A percentile compares a stretch with the other conserved stretches of the same genome.
phyloP scores from a whole-genome alignment of 805 yeast species.

The Kurtzmaniella fragi region DNA sequence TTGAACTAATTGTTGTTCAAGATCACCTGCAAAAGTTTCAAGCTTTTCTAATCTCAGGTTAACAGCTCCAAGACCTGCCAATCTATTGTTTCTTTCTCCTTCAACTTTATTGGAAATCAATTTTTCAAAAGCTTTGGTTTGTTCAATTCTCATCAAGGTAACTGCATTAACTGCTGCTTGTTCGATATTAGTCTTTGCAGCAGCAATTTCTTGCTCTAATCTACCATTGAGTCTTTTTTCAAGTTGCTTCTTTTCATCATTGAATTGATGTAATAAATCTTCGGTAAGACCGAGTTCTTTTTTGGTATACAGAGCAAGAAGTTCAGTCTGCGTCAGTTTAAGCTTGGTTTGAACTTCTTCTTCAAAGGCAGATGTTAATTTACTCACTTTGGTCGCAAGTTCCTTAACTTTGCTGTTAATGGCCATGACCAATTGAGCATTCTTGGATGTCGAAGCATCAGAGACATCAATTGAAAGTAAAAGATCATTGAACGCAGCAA shows the following conservation, averaged over 20 bases:
- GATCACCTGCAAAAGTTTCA: constrained; percentile 46
- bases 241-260: constrained; percentile 54
- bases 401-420: constrained; percentile 28
- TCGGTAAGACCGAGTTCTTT: constrained; percentile 56
- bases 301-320: constrained; percentile 34
- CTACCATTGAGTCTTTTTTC: constrained; percentile 55
- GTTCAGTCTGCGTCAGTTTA: constrained; percentile 34
- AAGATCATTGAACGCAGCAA: constrained; percentile 35
- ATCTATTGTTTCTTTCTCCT: constrained; percentile 65
- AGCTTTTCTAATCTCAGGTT: constrained; percentile 50
- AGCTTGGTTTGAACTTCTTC: constrained; percentile 30
- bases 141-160: constrained; percentile 59
- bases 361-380: constrained; percentile 30
- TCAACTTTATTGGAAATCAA: constrained; percentile 27
- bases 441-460: constrained; percentile 15
- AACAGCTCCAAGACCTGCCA: constrained; percentile 62
- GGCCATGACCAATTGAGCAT: constrained; percentile 23
- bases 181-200: constrained; percentile 58
- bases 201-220: constrained; percentile 59
- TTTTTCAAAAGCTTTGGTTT: constrained; percentile 48
- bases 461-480: constrained; percentile 27
- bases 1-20: constrained; percentile 29
- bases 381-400: constrained; percentile 27
- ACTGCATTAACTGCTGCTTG: constrained; percentile 73
- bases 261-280: constrained; percentile 56